Conservation (phyloP, 2,329 filamentous ascomycete species). For the Aureobasidium sp. region DNA sequence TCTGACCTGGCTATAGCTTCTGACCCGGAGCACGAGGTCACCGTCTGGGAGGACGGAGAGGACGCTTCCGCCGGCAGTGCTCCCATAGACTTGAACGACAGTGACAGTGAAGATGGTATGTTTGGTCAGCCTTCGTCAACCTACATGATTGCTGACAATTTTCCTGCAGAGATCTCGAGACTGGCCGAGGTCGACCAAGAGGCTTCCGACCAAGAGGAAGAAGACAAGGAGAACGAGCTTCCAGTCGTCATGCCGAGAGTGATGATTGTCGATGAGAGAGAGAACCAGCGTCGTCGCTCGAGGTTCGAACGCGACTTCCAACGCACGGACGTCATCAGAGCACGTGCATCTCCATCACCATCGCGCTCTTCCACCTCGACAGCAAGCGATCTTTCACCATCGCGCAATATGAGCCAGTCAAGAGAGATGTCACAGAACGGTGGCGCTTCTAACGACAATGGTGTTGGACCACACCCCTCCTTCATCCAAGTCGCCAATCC, state of each 20-base stretch:
- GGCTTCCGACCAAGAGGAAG: not conserved
- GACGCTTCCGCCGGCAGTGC: not conserved
- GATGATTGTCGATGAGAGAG: not conserved
- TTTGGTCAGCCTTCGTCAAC: not conserved
- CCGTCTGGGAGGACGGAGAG: not conserved
- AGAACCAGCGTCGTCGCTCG: not conserved
- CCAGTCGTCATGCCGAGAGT: not conserved
- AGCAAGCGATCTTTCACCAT: not conserved
- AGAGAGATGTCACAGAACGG: constrained; percentile 6
- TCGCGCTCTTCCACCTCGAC: not conserved
- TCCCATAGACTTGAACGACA: not conserved
- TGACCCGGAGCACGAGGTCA: not conserved
- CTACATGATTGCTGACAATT: not conserved
- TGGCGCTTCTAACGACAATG: not conserved
- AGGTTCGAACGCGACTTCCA: not conserved
- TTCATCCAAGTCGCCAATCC: constrained; percentile 61
- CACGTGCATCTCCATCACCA: constrained; percentile 3
- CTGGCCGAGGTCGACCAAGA: not conserved
- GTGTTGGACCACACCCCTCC: constrained; percentile 50
- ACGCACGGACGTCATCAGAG: not conserved
- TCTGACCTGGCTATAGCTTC: not conserved
- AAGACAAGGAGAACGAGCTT: not conserved
- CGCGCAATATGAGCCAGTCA: constrained; percentile 2
- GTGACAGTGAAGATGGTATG: not conserved
- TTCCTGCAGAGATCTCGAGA: not conserved